Evolutionary conservation across 768 basidiomycete species (phyloP).

Genomic region (Peribolospora kevripleyi): DNA sequence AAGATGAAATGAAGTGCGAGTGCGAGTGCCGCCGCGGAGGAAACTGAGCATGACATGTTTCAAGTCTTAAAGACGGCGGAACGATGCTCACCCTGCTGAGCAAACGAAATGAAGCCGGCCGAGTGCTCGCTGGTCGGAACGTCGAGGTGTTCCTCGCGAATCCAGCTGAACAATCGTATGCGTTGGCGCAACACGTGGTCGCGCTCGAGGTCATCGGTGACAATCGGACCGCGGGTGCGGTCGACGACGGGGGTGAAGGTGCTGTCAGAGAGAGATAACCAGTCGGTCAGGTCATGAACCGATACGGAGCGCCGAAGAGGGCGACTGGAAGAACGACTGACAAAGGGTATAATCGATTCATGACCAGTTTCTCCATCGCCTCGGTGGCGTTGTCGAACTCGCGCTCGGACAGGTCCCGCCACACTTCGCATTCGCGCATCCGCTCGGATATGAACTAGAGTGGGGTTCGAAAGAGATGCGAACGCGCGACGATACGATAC

Average conservation of each 20-base stretch:
- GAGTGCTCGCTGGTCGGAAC: slow-evolving; percentile 28
- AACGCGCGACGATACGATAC: neutral
- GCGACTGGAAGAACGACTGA: slow-evolving; percentile 23
- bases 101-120: slow-evolving; percentile 52
- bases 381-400: slow-evolving; percentile 96
- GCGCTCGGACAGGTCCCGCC: slow-evolving; percentile 47
- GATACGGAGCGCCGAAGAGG: neutral
- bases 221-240: slow-evolving; percentile 25
- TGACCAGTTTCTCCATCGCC: slow-evolving; percentile 98
- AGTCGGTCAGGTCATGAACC: neutral
- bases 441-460: slow-evolving; percentile 64
- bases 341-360: slow-evolving; percentile 94
- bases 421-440: slow-evolving; percentile 56
- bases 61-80: slow-evolving; percentile 5
- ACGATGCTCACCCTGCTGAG: slow-evolving; percentile 43
- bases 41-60: slow-evolving; percentile 18
- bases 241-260: slow-evolving; percentile 76
- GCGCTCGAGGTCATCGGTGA: slow-evolving; percentile 85
- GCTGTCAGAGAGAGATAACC: slow-evolving; percentile 22
- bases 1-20: too few species aligned
- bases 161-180: slow-evolving; percentile 74
- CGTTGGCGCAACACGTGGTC: slow-evolving; percentile 76
- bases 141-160: slow-evolving; percentile 70
- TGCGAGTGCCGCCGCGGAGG: neutral
- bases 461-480: neutral